Percentiles rank a stretch among this genome's conserved stretches.
These are phyloP conservation scores for Scenedesmus sp. DNA, from an alignment of 163 green algal genomes.

Conservation along the genomic window DNA sequence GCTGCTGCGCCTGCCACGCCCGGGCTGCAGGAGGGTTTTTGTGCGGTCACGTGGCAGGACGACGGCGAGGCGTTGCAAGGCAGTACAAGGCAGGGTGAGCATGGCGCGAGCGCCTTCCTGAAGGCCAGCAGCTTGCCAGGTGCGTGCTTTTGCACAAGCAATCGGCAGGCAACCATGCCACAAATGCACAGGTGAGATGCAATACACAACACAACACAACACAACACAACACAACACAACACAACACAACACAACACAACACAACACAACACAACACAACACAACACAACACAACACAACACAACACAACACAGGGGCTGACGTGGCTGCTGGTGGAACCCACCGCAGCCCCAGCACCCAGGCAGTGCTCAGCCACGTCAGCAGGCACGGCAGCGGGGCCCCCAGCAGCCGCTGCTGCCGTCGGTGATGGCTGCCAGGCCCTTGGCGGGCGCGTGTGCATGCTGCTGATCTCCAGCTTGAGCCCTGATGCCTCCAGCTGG, in stretches of 20 bases:
- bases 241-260: too few species aligned
- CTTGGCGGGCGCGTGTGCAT: conserved; percentile 41
- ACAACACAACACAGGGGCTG: too few species aligned
- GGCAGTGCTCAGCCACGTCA: conserved; percentile 41
- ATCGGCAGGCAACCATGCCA: too few species aligned
- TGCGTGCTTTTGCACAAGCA: too few species aligned
- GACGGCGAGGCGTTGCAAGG: not conserved
- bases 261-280: too few species aligned
- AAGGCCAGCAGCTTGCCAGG: too few species aligned
- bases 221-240: too few species aligned
- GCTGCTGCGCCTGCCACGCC: conserved; percentile 28
- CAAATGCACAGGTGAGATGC: too few species aligned
- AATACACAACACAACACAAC: too few species aligned
- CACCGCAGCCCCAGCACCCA: not conserved
- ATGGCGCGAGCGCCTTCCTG: not conserved
- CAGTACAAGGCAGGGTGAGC: not conserved
- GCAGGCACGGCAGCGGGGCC: conserved; percentile 61
- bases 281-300: too few species aligned
- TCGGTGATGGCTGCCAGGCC: not conserved
- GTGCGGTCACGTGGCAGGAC: too few species aligned
- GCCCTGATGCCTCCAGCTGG: not conserved
- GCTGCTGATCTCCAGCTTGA: conserved; percentile 42
- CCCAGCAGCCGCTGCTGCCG: conserved; percentile 69
- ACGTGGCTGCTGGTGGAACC: not conserved
- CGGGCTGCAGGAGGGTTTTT: conserved; percentile 23